Conservation (phyloP, 371 early-diverging fungal genomes). For the Capillidium heterosporum region DNA sequence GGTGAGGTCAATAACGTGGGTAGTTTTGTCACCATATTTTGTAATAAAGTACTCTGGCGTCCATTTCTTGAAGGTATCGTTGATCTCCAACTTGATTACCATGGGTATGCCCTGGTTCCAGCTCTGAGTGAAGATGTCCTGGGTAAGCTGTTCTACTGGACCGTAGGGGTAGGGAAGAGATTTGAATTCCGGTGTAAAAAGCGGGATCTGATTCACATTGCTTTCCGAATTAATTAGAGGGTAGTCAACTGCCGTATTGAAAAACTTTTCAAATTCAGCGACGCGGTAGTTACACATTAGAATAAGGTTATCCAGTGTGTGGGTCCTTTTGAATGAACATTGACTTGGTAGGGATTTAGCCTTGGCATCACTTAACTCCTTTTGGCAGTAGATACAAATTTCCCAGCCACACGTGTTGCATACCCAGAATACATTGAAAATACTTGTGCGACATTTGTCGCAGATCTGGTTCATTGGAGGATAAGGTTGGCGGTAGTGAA, state of each 20-base stretch:
- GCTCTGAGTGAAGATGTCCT: slow-evolving; percentile 14
- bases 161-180: not conserved
- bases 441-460: slow-evolving; percentile 23
- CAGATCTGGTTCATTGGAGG: slow-evolving; percentile 19
- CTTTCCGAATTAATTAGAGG: too few species aligned
- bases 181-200: not conserved
- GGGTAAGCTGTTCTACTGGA: slow-evolving; percentile 5
- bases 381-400: slow-evolving; percentile 29
- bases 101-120: slow-evolving; percentile 22
- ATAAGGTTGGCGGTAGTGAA: not conserved
- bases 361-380: slow-evolving; percentile 11
- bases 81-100: slow-evolving; percentile 13
- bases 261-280: slow-evolving; percentile 8
- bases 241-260: too few species aligned
- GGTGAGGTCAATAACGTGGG: slow-evolving; percentile 18
- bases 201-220: not conserved
- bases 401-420: slow-evolving; percentile 34
- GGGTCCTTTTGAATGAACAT: not conserved
- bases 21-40: slow-evolving; percentile 14
- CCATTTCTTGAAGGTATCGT: slow-evolving; percentile 14
- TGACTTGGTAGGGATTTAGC: not conserved
- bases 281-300: slow-evolving; percentile 20
- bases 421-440: slow-evolving; percentile 23
- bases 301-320: slow-evolving; percentile 5
- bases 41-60: slow-evolving; percentile 17